Base-by-base conservation (phyloP, 2,329 filamentous ascomycete species). In the Hysterium pulicare region DNA sequence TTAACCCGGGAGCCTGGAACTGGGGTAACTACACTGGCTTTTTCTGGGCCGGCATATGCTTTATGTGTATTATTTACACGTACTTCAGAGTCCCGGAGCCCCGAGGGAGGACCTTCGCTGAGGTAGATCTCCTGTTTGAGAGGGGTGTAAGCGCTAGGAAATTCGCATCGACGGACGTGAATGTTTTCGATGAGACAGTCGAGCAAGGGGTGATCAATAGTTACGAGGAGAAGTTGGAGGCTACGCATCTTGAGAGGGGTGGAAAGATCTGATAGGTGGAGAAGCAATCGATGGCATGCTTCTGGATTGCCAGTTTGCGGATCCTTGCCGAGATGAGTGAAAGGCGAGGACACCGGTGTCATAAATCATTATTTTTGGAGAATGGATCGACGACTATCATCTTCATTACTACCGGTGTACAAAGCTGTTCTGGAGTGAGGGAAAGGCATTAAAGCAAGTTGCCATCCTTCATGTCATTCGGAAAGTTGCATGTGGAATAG, bases 11-110 rank as follows among this genome's bases (percentile, higher is more conserved):
- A 1, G 85, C 82, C 0, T 95, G 90, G 90, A 74, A 94, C 67
- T 95, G 89, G 90, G 76, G 81, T 47, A 93, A 93, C 69, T 93
- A 79, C 56, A 80, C 89, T 0, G 89, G 90, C 21, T 94, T 95
- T 71, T 94, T 94, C 73, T 89, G 89, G 86, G 83, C 81, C 11
- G 86, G 83, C 0, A 83, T 88, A 44, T 91, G 87, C 68, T 87
- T 89, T 70, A 68, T 82, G 42, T 93, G 87, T 70, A 81, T 90
- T 57, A 70, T 93, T 13, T 95, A 91, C 69, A 85, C 84, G 0
- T 91, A 82, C 61, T 90, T 90, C 73, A 33, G 42, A 24, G 73
- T 91, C 0, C 90, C 90, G 0, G 89, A 95, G 62, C 88, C 90
- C 0, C 73, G 72, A 3, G 90, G 87, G 8, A 81, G 89, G 32